These are phyloP conservation scores for Radiomyces spectabilis DNA, from an alignment of 192 early-diverging fungal species.

Conservation along the genomic window DNA sequence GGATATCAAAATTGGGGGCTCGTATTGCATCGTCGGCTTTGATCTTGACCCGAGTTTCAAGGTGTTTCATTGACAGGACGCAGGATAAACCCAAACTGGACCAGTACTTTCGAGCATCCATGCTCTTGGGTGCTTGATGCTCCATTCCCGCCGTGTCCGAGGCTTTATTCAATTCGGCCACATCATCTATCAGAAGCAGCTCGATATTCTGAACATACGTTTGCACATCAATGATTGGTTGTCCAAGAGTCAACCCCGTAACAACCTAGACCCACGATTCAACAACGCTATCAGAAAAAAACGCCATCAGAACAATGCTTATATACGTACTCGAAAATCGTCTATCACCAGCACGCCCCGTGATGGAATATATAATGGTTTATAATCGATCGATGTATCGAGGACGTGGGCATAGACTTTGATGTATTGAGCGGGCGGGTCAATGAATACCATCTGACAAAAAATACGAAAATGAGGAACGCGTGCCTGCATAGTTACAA, in stretches of 20 bases:
- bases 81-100: constrained; percentile 3
- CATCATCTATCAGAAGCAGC: constrained; percentile 45
- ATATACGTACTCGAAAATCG: constrained; percentile 45
- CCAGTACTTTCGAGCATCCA: constrained; percentile 20
- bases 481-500: neutral
- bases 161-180: constrained; percentile 12
- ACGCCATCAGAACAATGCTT: neutral
- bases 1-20: constrained; percentile 27
- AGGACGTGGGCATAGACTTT: constrained; percentile 49
- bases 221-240: constrained; percentile 47
- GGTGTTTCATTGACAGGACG: neutral
- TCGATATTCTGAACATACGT: constrained; percentile 41
- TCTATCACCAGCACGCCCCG: constrained; percentile 46
- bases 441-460: constrained; percentile 33
- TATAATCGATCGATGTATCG: constrained; percentile 56
- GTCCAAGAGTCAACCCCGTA: constrained; percentile 51
- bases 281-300: neutral
- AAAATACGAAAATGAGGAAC: neutral
- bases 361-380: constrained; percentile 41
- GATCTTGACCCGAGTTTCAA: constrained; percentile 12
- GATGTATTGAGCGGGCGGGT: constrained; percentile 45
- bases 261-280: constrained; percentile 36
- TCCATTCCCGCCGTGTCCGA: constrained; percentile 19
- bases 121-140: constrained; percentile 7
- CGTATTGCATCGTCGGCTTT: constrained; percentile 2